Evolutionary conservation across 495 filamentous ascomycete species (phyloP).

Genomic region (Talaromyces ruber): DNA sequence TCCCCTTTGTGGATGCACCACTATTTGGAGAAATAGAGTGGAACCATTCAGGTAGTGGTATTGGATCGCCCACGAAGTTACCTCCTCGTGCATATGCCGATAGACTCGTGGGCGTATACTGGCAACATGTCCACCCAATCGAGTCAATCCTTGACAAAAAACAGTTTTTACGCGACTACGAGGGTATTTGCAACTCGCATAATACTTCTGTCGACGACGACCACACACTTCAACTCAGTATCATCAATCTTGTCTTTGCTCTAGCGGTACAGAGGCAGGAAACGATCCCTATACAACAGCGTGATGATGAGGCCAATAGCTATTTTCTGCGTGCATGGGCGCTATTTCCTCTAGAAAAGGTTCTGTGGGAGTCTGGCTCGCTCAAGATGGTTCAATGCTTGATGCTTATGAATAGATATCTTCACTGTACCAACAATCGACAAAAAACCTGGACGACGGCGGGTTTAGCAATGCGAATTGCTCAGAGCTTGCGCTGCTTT

Average conservation of each 20-base stretch:
- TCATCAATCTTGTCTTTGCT: constrained; percentile 16
- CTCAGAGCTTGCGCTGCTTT: constrained; percentile 16
- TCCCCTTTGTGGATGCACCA: constrained; percentile 17
- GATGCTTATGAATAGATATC: constrained; percentile 22
- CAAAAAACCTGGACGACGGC: constrained; percentile 24
- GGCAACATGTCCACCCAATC: constrained; percentile 11
- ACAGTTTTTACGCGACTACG: constrained; percentile 9
- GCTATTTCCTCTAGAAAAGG: constrained; percentile 12
- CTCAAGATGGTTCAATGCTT: constrained; percentile 19
- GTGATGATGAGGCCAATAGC: constrained; percentile 11
- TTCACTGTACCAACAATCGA: constrained; percentile 20
- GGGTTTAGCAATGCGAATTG: constrained; percentile 20
- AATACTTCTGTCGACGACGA: background rate
- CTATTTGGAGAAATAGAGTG: constrained; percentile 15
- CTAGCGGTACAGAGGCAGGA: constrained; percentile 17
- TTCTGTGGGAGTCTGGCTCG: constrained; percentile 18
- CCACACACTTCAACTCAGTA: constrained; percentile 8
- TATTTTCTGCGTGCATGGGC: constrained; percentile 17
- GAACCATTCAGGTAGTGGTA: background rate
- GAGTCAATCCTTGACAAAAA: constrained; percentile 14
- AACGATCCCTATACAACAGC: constrained; percentile 1
- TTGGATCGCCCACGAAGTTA: constrained; percentile 6
- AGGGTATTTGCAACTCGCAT: background rate
- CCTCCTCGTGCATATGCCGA: constrained; percentile 13
- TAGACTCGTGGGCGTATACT: constrained; percentile 13